Evolutionary conservation across 441 rosid species (phyloP).

Genomic region (Croton laevigatus): DNA sequence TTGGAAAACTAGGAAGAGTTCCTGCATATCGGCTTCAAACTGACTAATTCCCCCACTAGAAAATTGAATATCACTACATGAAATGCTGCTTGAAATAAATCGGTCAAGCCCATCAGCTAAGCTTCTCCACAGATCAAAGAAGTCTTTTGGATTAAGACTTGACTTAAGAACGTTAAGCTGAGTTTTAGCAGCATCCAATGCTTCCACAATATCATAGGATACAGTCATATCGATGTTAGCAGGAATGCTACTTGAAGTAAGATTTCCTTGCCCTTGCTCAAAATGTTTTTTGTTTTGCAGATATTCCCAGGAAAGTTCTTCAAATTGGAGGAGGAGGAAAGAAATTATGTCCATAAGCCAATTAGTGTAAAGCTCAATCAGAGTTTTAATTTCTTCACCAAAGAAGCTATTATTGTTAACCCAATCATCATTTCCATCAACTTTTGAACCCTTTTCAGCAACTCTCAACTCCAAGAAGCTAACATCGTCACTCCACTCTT

Average conservation of each 20-base stretch:
- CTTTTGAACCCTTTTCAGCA: constrained; percentile 32
- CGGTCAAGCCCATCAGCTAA: constrained; percentile 79
- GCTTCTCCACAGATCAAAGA: constrained; percentile 74
- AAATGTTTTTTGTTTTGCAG: constrained; percentile 28
- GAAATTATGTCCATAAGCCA: constrained; percentile 69
- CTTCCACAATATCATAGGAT: constrained; percentile 44
- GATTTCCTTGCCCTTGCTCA: constrained; percentile 30
- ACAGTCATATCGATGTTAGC: constrained; percentile 20
- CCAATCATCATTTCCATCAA: constrained; percentile 12
- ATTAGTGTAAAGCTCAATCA: constrained; percentile 58
- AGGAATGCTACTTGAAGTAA: constrained; percentile 8
- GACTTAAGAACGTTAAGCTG: constrained; percentile 38
- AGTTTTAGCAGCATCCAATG: constrained; percentile 51
- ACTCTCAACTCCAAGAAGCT: constrained; percentile 58
- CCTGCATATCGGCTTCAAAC: constrained; percentile 49
- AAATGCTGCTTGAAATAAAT: constrained; percentile 50
- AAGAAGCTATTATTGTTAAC: constrained; percentile 44
- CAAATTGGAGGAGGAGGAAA: constrained; percentile 54
- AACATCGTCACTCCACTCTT: constrained; percentile 78
- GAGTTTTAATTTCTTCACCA: constrained; percentile 57
- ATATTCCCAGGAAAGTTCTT: constrained; percentile 45
- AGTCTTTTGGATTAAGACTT: constrained; percentile 62
- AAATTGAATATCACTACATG: constrained; percentile 27
- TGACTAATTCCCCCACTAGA: constrained; percentile 27
- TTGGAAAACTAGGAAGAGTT: constrained; percentile 48